Base-by-base conservation (phyloP, 768 basidiomycete species). In the Tylopilus cervinicoccineus region DNA sequence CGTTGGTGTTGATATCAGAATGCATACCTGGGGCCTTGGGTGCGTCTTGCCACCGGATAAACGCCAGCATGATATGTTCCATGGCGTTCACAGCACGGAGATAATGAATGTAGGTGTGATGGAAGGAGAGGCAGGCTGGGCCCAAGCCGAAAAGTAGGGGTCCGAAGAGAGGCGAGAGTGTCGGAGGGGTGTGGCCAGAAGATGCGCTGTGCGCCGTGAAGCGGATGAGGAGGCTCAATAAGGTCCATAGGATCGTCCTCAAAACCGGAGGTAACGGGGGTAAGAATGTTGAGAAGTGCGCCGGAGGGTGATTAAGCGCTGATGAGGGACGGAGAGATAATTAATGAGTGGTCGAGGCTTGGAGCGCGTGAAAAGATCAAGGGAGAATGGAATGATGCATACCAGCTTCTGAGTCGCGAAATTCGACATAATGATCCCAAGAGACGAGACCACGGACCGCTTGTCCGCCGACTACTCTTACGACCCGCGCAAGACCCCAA, bases 51-150 rank as follows among this genome's bases (percentile, higher is more conserved):
- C 83, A 88, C 26, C 94, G 82, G 49, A 98, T 85, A 65, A 86
- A 95, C 0, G 90, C 79, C 12, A 98, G 78, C n/a, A 97, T 72
- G 41, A 99, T 73, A 56, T 99, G 95, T 63, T 99, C 95, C 58
- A 88, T 88, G 2, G 94, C 95, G 29, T 84, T 81, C 5, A 86
- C 84, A 14, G 89, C 77, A 38, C 88, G 84, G 27, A 95, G 79
- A 64, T 92, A 98, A 54, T 76, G 73, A 19, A 72, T 60, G 62
- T 88, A 89, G 8, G 80, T 77, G 45, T 72, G 72, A 47, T 77
- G 72, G 69, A 84, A 80, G 17, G 76, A 64, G 42, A 74, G 69
- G 47, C 73, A 72, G 2, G 75, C 69, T 9, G 73, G 65, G 10
- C 78, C 79, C 49, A 94, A 78, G 45, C 93, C 93, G 55, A 97